These are phyloP conservation scores for Arthrobotrys entomopaga DNA, from an alignment of 2,329 filamentous ascomycete genomes.

Conservation along the genomic window DNA sequence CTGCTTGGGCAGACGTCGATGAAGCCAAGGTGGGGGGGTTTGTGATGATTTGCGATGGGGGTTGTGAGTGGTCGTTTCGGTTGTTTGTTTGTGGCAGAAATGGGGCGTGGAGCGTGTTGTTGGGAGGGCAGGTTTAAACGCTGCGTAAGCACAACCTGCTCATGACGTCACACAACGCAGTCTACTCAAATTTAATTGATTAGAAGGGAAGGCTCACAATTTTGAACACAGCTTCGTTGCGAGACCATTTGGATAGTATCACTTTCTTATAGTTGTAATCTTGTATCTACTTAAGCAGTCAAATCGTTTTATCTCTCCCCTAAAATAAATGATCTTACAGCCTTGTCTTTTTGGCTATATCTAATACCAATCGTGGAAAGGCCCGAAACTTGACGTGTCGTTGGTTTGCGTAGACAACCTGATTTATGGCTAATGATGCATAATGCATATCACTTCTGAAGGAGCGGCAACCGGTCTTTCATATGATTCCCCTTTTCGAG, in stretches of 20 bases:
- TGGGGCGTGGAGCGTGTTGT: conserved; percentile 20
- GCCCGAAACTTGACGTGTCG: too few relatives aligned
- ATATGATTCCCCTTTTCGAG: background rate
- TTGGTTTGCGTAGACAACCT: background rate
- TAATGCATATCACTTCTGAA: conserved; percentile 4
- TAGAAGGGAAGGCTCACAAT: too few relatives aligned
- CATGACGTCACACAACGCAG: conserved; percentile 14
- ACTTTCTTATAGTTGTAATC: too few relatives aligned
- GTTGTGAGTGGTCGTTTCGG: conserved; percentile 13
- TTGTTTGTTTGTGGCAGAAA: conserved; percentile 30
- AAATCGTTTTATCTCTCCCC: too few relatives aligned
- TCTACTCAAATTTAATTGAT: background rate
- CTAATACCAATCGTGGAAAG: too few relatives aligned
- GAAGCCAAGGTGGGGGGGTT: conserved; percentile 49
- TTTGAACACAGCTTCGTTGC: background rate
- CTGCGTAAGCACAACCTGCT: background rate
- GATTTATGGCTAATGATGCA: conserved; percentile 13
- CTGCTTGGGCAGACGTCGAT: conserved; percentile 33
- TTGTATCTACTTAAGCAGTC: too few relatives aligned
- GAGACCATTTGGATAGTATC: background rate
- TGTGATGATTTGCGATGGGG: conserved; percentile 38
- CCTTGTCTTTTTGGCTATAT: too few relatives aligned
- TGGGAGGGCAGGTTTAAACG: conserved; percentile 12
- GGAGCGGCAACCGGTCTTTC: background rate
- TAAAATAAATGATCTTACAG: too few relatives aligned